These are phyloP conservation scores for Pseudomonodictys pantanalensis DNA, from an alignment of 495 filamentous ascomycete genomes.

Conservation along the genomic window DNA sequence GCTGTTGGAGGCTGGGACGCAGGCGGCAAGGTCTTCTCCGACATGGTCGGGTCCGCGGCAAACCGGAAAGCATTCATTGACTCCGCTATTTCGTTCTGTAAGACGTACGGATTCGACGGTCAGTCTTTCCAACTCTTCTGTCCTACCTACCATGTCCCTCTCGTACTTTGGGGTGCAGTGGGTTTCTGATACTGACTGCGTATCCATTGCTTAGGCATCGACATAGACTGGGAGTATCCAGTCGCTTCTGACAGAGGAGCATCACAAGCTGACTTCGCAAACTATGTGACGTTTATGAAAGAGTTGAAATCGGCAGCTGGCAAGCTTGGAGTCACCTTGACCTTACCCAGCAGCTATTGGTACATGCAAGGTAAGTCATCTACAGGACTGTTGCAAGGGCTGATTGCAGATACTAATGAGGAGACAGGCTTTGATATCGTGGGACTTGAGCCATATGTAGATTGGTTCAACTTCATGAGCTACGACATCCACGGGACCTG, in stretches of 20 bases:
- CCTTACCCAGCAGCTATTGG: background rate
- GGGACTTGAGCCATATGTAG: background rate
- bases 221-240: background rate
- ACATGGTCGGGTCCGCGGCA: background rate
- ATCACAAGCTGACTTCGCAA: background rate
- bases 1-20: background rate
- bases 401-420: too few relatives aligned
- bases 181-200: too few relatives aligned
- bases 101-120: background rate
- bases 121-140: too few relatives aligned
- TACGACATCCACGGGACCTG: background rate
- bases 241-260: background rate
- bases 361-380: background rate
- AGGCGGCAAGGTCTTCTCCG: background rate
- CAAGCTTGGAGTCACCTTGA: background rate
- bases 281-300: background rate
- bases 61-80: background rate
- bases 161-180: too few relatives aligned
- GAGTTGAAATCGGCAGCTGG: background rate
- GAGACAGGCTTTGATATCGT: background rate
- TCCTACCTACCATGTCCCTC: too few relatives aligned
- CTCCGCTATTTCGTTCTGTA: background rate
- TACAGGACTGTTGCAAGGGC: too few relatives aligned
- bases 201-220: too few relatives aligned
- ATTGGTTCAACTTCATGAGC: background rate